Percentiles rank a stretch among this genome's conserved stretches.
Conservation (phyloP, 441 rosid species). For the Sinapis alba region DNA sequence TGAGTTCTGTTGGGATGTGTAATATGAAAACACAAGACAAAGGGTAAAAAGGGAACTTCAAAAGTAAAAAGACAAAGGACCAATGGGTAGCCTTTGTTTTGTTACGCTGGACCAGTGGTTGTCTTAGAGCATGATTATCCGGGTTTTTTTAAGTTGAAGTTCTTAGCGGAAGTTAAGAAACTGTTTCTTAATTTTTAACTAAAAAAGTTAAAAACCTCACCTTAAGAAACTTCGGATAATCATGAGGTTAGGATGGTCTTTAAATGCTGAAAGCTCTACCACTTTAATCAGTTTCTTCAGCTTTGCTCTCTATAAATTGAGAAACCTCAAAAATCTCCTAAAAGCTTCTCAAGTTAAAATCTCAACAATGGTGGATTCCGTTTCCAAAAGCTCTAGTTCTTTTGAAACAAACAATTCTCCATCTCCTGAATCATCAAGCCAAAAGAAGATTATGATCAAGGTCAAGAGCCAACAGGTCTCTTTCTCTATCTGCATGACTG, state of each 20-base stretch:
- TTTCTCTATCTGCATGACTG: not conserved
- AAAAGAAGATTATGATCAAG: not conserved
- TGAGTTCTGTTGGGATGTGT: not conserved
- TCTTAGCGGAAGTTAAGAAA: too few relatives aligned
- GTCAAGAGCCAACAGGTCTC: conserved; percentile 2
- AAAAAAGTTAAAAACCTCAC: too few relatives aligned
- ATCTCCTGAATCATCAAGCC: not conserved
- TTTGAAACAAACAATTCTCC: not conserved
- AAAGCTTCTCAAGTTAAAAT: not conserved
- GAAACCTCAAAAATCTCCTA: not conserved
- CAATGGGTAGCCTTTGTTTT: not conserved
- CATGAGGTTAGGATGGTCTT: not conserved
- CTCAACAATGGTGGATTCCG: not conserved
- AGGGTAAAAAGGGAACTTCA: not conserved
- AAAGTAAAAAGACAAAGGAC: not conserved
- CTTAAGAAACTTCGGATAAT: too few relatives aligned
- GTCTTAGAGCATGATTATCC: too few relatives aligned
- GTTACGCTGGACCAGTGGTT: not conserved
- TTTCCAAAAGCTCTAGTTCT: not conserved
- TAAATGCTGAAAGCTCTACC: not conserved
- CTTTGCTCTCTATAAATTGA: not conserved
- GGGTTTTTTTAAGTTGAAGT: too few relatives aligned
- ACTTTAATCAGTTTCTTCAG: not conserved
- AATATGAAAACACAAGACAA: not conserved
- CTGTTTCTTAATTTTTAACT: too few relatives aligned